A percentile compares a stretch with the other conserved stretches of the same genome.
phyloP scores from a whole-genome alignment of 805 yeast species.

The Yamadazyma phyllophila region DNA sequence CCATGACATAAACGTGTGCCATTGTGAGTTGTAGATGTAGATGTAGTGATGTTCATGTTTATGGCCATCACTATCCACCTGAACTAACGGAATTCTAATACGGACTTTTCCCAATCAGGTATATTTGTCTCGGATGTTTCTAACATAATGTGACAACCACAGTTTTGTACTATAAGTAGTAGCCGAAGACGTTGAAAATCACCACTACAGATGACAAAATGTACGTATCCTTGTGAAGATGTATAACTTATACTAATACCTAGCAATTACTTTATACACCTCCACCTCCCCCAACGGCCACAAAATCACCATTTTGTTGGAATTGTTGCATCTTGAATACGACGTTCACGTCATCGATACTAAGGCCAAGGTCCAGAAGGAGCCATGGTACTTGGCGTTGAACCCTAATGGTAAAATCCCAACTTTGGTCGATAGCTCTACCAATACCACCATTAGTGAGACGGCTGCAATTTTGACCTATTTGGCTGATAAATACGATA shows the following conservation, averaged over 20 bases:
- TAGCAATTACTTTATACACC: slow-evolving; percentile 18
- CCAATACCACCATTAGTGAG: slow-evolving; percentile 52
- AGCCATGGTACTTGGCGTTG: slow-evolving; percentile 53
- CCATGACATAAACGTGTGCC: slow-evolving; percentile 1
- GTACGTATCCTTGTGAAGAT: neutral
- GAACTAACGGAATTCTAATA: neutral
- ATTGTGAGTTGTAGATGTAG: neutral
- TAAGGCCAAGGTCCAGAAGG: slow-evolving; percentile 45
- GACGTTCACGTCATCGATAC: slow-evolving; percentile 43
- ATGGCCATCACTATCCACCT: no score
- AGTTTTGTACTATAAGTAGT: neutral
- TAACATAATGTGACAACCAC: neutral
- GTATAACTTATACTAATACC: neutral
- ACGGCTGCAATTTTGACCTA: slow-evolving; percentile 61
- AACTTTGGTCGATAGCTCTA: slow-evolving; percentile 40
- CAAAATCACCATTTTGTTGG: slow-evolving; percentile 41
- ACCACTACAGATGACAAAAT: neutral
- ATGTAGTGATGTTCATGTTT: no score
- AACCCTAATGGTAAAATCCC: slow-evolving; percentile 71
- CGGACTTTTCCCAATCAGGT: neutral
- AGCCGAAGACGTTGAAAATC: neutral
- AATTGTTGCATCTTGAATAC: slow-evolving; percentile 42
- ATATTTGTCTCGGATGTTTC: neutral
- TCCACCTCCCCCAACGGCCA: slow-evolving; percentile 44
- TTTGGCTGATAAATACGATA: slow-evolving; percentile 59